These are phyloP conservation scores for Gymnopus androsaceus DNA, from an alignment of 1,284 basidiomycete species.

Conservation along the genomic window DNA sequence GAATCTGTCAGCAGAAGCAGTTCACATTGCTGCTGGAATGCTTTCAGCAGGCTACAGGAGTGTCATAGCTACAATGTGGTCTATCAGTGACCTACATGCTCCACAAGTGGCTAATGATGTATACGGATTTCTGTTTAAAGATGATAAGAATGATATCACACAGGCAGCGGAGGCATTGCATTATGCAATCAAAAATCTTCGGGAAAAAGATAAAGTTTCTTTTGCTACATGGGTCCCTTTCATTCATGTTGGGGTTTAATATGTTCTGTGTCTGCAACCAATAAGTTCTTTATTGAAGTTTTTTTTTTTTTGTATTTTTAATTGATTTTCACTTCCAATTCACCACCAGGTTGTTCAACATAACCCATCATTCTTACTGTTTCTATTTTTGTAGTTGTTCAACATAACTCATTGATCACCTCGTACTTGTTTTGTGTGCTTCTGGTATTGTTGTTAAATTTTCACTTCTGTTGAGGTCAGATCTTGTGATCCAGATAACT, in stretches of 20 bases:
- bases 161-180: slow-evolving; percentile 5
- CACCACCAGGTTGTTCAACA: too few species aligned
- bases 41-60: background rate
- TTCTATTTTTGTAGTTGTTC: too few species aligned
- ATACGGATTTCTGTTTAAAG: background rate
- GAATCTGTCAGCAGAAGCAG: background rate
- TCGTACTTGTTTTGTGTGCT: too few species aligned
- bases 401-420: too few species aligned
- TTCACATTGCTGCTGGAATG: slow-evolving; percentile 3
- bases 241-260: slow-evolving; percentile 6
- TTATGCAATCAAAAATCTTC: background rate
- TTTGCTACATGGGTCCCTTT: slow-evolving; percentile 10
- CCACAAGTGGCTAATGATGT: background rate
- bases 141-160: background rate
- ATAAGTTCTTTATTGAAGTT: too few species aligned
- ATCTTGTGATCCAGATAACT: too few species aligned
- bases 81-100: background rate
- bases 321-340: too few species aligned
- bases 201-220: background rate
- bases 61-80: slow-evolving; percentile 6
- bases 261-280: too few species aligned
- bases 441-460: too few species aligned
- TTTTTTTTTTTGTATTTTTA: too few species aligned
- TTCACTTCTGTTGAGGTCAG: too few species aligned
- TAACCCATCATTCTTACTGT: too few species aligned